Conservation (phyloP, 148 eudicot genomes). For the Nyssa sinensis region DNA sequence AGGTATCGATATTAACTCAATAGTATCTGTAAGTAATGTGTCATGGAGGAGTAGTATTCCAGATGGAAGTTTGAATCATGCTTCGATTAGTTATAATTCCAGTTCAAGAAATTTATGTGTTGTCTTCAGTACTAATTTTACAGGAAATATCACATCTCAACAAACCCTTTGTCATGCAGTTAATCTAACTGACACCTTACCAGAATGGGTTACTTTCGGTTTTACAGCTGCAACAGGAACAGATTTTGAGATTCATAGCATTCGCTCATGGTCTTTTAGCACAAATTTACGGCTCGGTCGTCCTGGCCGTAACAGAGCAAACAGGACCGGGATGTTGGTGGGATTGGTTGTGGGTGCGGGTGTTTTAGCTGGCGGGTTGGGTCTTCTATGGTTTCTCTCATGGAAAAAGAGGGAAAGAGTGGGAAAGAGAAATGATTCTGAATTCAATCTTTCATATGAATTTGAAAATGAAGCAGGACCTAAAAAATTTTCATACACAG, state of each 20-base stretch:
- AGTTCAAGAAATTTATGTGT: background rate
- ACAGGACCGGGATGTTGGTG: background rate
- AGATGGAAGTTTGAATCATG: background rate
- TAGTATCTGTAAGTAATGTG: background rate
- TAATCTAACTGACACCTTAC: background rate
- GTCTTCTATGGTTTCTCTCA: background rate
- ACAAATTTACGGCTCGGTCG: background rate
- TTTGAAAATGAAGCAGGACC: constrained; percentile 10
- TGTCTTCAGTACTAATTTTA: background rate
- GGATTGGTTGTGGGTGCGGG: background rate
- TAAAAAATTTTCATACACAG: constrained; percentile 6
- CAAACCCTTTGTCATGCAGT: background rate
- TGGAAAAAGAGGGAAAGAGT: background rate
- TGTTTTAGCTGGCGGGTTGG: background rate
- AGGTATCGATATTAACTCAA: too few species aligned
- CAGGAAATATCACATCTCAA: background rate
- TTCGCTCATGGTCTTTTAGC: constrained; percentile 10
- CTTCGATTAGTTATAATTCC: constrained; percentile 4
- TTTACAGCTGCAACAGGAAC: constrained; percentile 16
- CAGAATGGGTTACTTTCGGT: constrained; percentile 4
- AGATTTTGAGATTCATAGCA: background rate
- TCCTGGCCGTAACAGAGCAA: background rate
- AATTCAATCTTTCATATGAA: background rate
- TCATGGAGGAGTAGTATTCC: constrained; percentile 3
- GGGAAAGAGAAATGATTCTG: too few species aligned